These are phyloP conservation scores for Termitomyces sp. DNA, from an alignment of 768 basidiomycete species.

Conservation along the genomic window DNA sequence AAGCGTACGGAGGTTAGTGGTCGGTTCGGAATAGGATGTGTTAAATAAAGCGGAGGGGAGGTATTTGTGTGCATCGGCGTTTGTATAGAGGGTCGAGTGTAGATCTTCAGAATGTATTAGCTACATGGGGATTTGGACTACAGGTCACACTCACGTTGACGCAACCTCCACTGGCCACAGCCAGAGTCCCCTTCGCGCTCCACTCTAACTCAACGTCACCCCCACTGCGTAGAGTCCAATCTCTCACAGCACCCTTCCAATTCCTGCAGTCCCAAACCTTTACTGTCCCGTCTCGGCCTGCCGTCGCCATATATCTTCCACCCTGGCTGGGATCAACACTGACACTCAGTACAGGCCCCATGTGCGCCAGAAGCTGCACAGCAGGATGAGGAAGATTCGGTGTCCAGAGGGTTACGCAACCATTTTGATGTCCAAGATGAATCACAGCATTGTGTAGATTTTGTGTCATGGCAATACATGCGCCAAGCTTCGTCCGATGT, in stretches of 20 bases:
- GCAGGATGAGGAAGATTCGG: slow-evolving; percentile 91
- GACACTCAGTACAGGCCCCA: slow-evolving; percentile 78
- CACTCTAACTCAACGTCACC: slow-evolving; percentile 66
- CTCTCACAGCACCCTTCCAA: slow-evolving; percentile 84
- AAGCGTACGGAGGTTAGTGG: slow-evolving; percentile 77
- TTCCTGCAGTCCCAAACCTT: slow-evolving; percentile 98
- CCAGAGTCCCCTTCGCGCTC: slow-evolving; percentile 81
- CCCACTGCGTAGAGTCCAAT: slow-evolving; percentile 67
- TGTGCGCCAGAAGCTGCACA: slow-evolving; percentile 86
- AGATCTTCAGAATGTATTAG: slow-evolving; percentile 46
- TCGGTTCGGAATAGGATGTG: slow-evolving; percentile 76
- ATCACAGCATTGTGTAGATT: slow-evolving; percentile 92
- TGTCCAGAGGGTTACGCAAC: slow-evolving; percentile 94
- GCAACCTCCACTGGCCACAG: slow-evolving; percentile 75
- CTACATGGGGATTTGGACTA: slow-evolving; percentile 1
- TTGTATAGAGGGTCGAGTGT: slow-evolving; percentile 62
- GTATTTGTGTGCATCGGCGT: slow-evolving; percentile 40
- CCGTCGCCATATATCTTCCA: slow-evolving; percentile 88
- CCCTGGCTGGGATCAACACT: slow-evolving; percentile 80
- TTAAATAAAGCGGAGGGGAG: slow-evolving; percentile 81
- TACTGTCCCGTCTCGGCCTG: slow-evolving; percentile 81
- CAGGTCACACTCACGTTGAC: slow-evolving; percentile 59
- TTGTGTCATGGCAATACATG: slow-evolving; percentile 81
- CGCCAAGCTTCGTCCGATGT: slow-evolving; percentile 87
- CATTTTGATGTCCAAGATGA: slow-evolving; percentile 92